phyloP scores from a whole-genome alignment of 495 filamentous ascomycete genomes.

The Hypoxylon perforatum region DNA sequence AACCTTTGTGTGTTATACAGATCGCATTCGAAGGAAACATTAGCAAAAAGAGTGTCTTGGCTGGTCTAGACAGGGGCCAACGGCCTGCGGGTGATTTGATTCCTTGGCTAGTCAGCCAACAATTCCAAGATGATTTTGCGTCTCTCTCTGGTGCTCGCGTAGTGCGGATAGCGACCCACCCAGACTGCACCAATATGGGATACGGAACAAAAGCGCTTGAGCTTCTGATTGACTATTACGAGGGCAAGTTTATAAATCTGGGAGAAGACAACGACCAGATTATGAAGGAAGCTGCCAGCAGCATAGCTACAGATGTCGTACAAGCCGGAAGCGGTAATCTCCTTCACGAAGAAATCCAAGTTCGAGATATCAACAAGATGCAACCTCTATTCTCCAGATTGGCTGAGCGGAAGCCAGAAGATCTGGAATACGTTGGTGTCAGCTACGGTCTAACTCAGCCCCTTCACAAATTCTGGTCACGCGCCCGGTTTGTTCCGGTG shows the following conservation, averaged over 20 bases:
- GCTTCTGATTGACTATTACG: slow-evolving; percentile 90
- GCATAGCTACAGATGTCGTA: not conserved
- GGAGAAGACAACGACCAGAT: slow-evolving; percentile 49
- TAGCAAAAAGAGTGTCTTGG: slow-evolving; percentile 89
- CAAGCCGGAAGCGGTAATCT: slow-evolving; percentile 62
- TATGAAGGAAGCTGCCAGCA: not conserved
- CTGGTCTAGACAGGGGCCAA: slow-evolving; percentile 87
- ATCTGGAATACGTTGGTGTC: slow-evolving; percentile 92
- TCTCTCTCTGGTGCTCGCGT: slow-evolving; percentile 90
- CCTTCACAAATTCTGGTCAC: slow-evolving; percentile 97
- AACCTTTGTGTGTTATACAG: slow-evolving; percentile 95
- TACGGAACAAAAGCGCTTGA: slow-evolving; percentile 90
- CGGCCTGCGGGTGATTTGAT: slow-evolving; percentile 95
- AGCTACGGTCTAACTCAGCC: slow-evolving; percentile 90
- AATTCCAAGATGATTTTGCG: slow-evolving; percentile 98
- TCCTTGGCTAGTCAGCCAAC: slow-evolving; percentile 97
- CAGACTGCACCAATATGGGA: slow-evolving; percentile 90
- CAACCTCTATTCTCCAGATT: slow-evolving; percentile 93
- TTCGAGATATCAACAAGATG: slow-evolving; percentile 90
- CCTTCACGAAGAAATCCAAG: slow-evolving; percentile 87
- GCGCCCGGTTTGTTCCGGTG: slow-evolving; percentile 80
- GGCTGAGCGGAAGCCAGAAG: slow-evolving; percentile 81
- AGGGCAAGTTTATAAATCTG: slow-evolving; percentile 89
- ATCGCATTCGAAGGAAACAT: slow-evolving; percentile 95
- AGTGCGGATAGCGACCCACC: slow-evolving; percentile 96